Conservation (phyloP, 371 early-diverging fungal species). For the Mycotypha africana region DNA sequence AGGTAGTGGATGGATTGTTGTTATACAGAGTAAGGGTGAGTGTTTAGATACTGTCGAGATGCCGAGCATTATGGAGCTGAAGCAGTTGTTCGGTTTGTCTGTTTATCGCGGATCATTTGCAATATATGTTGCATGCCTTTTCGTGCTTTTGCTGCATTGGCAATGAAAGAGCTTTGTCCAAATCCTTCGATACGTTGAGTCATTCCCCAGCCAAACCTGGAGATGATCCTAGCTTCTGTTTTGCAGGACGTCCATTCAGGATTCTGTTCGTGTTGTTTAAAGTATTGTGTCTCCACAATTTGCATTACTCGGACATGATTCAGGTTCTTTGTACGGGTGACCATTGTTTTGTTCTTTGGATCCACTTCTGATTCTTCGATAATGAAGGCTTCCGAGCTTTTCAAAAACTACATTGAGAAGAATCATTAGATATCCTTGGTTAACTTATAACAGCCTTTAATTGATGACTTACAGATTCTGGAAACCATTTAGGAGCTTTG, state of each 20-base stretch:
- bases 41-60: too few species aligned
- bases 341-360: conserved; percentile 69
- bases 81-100: conserved; percentile 17
- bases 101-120: conserved; percentile 67
- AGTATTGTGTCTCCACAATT: conserved; percentile 87
- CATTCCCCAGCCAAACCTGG: conserved; percentile 85
- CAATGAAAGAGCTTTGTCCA: conserved; percentile 82
- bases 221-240: conserved; percentile 82
- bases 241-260: conserved; percentile 68
- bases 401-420: conserved; percentile 52
- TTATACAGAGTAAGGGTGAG: too few species aligned
- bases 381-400: conserved; percentile 71
- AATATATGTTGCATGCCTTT: conserved; percentile 86
- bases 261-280: conserved; percentile 51
- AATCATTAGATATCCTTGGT: not conserved
- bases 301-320: conserved; percentile 90
- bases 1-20: too few species aligned
- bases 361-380: conserved; percentile 87
- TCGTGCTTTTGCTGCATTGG: conserved; percentile 79
- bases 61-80: too few species aligned
- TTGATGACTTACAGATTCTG: conserved; percentile 28
- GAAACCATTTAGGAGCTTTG: conserved; percentile 85
- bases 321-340: conserved; percentile 82
- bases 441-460: not conserved
- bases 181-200: conserved; percentile 80